Conservation (phyloP, 2,329 filamentous ascomycete species). For the Diplodia mutila region DNA sequence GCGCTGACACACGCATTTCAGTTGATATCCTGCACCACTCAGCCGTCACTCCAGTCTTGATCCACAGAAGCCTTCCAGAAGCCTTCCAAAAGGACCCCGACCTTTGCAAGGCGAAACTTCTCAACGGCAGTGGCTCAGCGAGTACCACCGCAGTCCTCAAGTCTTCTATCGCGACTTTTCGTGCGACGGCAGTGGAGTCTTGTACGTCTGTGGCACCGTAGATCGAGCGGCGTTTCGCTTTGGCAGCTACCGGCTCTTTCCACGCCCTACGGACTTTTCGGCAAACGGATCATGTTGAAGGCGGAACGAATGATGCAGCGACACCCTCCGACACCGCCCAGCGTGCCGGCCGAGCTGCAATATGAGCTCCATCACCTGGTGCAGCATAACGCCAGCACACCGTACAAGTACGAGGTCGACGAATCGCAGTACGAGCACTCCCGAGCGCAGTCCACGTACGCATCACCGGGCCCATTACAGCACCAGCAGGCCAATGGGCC, state of each 20-base stretch:
- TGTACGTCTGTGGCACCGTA: constrained; percentile 16
- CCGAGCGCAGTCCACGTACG: constrained; percentile 32
- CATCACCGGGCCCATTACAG: constrained; percentile 36
- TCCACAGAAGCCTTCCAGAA: constrained; percentile 32
- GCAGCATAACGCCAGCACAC: constrained; percentile 46
- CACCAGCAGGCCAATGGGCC: constrained; percentile 32
- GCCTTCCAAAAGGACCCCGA: constrained; percentile 27
- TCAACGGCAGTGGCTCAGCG: constrained; percentile 8
- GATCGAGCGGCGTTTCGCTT: constrained; percentile 6
- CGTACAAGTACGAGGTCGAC: constrained; percentile 41
- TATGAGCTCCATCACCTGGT: constrained; percentile 48
- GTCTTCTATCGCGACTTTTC: constrained; percentile 21
- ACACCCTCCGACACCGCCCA: constrained; percentile 45
- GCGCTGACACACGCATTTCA: constrained; percentile 19
- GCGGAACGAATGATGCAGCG: constrained; percentile 40
- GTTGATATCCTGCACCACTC: constrained; percentile 20
- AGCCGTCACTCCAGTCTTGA: constrained; percentile 22
- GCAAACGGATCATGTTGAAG: constrained; percentile 29
- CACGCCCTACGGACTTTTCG: not conserved
- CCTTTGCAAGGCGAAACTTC: constrained; percentile 25
- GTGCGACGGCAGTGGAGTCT: constrained; percentile 18
- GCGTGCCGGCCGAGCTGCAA: constrained; percentile 37
- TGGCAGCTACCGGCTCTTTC: not conserved
- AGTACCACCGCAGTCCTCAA: constrained; percentile 15
- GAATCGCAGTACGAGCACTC: constrained; percentile 29